Percentiles rank a stretch among this genome's conserved stretches.
phyloP scores from a whole-genome alignment of 805 yeast genomes.

The Kluyveromyces wickerhamii region DNA sequence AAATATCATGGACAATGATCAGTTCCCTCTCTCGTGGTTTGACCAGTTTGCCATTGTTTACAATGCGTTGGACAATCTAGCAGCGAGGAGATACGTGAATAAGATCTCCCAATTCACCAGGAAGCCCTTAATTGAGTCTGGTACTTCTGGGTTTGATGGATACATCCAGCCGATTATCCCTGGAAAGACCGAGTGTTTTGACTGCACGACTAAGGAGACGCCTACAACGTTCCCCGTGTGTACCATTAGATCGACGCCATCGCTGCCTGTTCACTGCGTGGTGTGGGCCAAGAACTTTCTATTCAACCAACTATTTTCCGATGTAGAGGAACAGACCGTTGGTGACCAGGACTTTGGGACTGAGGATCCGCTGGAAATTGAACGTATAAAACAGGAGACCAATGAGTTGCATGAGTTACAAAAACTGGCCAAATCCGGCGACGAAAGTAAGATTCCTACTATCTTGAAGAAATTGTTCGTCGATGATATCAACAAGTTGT shows the following conservation, averaged over 20 bases:
- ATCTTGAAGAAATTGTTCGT: conserved; percentile 56
- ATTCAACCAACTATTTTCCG: conserved; percentile 66
- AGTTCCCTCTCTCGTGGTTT: conserved; percentile 74
- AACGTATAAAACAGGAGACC: conserved; percentile 55
- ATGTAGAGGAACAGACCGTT: conserved; percentile 22
- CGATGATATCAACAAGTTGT: conserved; percentile 70
- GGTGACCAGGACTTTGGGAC: conserved; percentile 44
- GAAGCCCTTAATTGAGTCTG: conserved; percentile 82
- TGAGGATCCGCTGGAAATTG: conserved; percentile 56
- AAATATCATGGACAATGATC: conserved; percentile 69
- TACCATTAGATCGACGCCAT: conserved; percentile 93
- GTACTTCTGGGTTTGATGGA: conserved; percentile 92
- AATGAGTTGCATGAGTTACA: conserved; percentile 53
- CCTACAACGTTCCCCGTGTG: conserved; percentile 94
- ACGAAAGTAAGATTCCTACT: conserved; percentile 28
- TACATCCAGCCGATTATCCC: conserved; percentile 90
- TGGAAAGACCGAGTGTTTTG: conserved; percentile 81
- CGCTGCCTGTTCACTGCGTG: conserved; percentile 90
- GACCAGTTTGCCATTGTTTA: conserved; percentile 67
- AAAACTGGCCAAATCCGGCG: conserved; percentile 28
- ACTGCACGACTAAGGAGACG: conserved; percentile 77
- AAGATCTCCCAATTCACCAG: conserved; percentile 65
- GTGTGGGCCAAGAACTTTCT: conserved; percentile 96
- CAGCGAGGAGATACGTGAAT: conserved; percentile 87
- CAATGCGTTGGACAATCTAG: conserved; percentile 90